These are phyloP conservation scores for Pseudocercospora cruenta DNA, from an alignment of 2,329 filamentous ascomycete species.

Conservation along the genomic window DNA sequence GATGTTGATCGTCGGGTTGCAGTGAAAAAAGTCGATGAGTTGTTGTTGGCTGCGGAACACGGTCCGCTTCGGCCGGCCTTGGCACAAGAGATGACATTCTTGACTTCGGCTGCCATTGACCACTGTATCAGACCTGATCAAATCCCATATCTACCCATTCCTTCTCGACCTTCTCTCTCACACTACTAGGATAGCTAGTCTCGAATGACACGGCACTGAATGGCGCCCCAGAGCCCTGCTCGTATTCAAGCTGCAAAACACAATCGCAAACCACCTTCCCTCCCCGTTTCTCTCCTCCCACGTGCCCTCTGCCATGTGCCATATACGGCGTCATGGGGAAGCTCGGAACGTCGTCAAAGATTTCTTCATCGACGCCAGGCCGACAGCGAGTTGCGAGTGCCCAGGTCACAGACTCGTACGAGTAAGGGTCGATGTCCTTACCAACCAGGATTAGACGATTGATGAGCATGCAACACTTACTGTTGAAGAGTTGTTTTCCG, in stretches of 20 bases:
- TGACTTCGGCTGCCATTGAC: too few relatives aligned
- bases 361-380: constrained; percentile 1
- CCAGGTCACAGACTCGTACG: constrained; percentile 4
- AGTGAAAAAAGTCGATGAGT: too few relatives aligned
- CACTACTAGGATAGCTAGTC: background rate
- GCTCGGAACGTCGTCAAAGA: constrained; percentile 4
- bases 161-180: too few relatives aligned
- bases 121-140: too few relatives aligned
- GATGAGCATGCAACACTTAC: too few relatives aligned
- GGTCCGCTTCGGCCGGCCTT: too few relatives aligned
- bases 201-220: constrained; percentile 5
- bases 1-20: too few relatives aligned
- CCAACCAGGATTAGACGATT: background rate
- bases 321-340: background rate
- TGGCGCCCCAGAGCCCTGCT: background rate
- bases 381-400: constrained; percentile 6
- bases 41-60: too few relatives aligned
- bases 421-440: constrained; percentile 2
- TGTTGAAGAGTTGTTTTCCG: too few relatives aligned
- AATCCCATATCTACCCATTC: too few relatives aligned
- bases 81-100: too few relatives aligned
- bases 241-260: constrained; percentile 2
- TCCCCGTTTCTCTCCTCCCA: background rate
- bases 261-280: constrained; percentile 8
- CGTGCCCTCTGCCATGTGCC: background rate